Evolutionary conservation across 1,139 yeast genomes (phyloP).

Genomic region (Suhomyces bribrorum): DNA sequence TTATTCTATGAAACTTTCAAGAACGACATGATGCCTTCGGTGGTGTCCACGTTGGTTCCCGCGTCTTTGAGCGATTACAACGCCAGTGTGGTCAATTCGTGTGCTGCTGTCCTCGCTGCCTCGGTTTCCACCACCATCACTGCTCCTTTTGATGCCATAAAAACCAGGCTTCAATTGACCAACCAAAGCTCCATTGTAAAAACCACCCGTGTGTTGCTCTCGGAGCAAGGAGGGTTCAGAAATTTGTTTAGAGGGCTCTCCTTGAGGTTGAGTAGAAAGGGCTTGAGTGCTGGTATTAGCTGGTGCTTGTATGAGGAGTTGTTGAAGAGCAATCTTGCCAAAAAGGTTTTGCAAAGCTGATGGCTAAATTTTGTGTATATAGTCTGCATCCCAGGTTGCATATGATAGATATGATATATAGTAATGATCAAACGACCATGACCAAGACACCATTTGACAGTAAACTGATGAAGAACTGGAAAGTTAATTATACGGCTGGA

Average conservation of each 20-base stretch:
- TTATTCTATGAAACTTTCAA: conserved; percentile 79
- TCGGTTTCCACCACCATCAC: conserved; percentile 80
- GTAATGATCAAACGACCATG: background rate
- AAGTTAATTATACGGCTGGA: too few relatives aligned
- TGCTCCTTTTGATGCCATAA: conserved; percentile 93
- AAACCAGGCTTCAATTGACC: conserved; percentile 80
- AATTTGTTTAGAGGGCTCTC: conserved; percentile 83
- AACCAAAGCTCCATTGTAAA: conserved; percentile 23
- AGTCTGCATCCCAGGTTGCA: background rate
- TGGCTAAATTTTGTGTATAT: conserved; percentile 9
- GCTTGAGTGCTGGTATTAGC: conserved; percentile 89
- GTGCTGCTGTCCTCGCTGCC: conserved; percentile 76
- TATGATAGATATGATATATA: background rate
- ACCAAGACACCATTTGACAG: too few relatives aligned
- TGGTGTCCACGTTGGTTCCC: conserved; percentile 14
- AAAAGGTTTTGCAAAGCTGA: conserved; percentile 7
- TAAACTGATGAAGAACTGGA: too few relatives aligned
- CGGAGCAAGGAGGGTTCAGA: conserved; percentile 57
- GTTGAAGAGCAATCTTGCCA: conserved; percentile 39
- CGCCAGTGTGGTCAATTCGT: conserved; percentile 64
- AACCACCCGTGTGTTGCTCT: conserved; percentile 39
- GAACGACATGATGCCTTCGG: conserved; percentile 30
- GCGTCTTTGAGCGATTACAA: conserved; percentile 25
- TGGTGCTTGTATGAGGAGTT: conserved; percentile 97
- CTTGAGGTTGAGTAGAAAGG: conserved; percentile 80